phyloP scores from a whole-genome alignment of 768 basidiomycete genomes.

The Lactarius hengduanensis region DNA sequence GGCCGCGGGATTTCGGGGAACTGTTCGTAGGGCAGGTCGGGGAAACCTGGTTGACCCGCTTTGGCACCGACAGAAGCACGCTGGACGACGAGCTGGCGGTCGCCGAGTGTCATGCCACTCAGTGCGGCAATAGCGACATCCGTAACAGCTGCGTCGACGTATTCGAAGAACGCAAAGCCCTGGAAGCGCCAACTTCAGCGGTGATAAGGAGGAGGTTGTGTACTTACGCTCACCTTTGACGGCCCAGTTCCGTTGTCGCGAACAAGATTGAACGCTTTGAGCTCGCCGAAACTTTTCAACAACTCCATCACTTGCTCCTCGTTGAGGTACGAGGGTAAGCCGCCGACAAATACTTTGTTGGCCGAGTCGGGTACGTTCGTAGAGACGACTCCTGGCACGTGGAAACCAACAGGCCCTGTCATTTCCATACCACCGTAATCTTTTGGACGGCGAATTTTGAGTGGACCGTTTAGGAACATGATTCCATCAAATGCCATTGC shows the following conservation, averaged over 20 bases:
- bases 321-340: conserved; percentile 90
- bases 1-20: conserved; percentile 84
- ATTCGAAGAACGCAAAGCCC: conserved; percentile 99
- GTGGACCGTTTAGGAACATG: conserved; percentile 91
- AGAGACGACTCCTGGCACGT: conserved; percentile 94
- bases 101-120: conserved; percentile 97
- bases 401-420: conserved; percentile 50
- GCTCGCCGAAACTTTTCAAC: conserved; percentile 94
- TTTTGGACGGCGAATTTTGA: conserved; percentile 97
- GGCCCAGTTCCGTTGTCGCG: conserved; percentile 87
- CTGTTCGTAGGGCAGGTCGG: conserved; percentile 70
- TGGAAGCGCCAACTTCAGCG: conserved; percentile 35
- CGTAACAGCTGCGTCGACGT: conserved; percentile 83
- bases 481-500: conserved; percentile 98
- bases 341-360: conserved; percentile 98
- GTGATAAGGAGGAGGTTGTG: neutral
- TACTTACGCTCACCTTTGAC: conserved; percentile 64
- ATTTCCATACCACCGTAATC: conserved; percentile 86
- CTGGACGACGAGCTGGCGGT: conserved; percentile 93
- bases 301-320: conserved; percentile 99
- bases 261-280: conserved; percentile 97
- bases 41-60: conserved; percentile 62
- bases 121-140: conserved; percentile 95
- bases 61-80: conserved; percentile 94
- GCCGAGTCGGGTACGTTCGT: conserved; percentile 96